phyloP scores from a whole-genome alignment of 768 basidiomycete species.

The Podaxis carcinomalis region DNA sequence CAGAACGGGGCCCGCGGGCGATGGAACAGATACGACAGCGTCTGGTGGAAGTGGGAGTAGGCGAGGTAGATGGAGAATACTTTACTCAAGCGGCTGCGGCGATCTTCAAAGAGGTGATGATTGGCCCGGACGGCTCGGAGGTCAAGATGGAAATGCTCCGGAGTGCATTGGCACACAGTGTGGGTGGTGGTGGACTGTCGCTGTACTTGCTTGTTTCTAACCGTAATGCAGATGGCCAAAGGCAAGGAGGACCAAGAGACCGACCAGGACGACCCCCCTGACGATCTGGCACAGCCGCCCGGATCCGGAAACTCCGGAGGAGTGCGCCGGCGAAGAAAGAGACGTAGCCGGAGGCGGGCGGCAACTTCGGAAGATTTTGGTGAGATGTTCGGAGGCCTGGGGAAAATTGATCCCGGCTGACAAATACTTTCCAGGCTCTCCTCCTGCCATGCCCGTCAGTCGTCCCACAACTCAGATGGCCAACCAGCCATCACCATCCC shows the following conservation, averaged over 20 bases:
- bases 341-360: background rate
- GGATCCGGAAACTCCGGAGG: background rate
- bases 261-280: conserved; percentile 4
- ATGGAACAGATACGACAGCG: conserved; percentile 9
- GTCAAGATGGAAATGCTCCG: conserved; percentile 9
- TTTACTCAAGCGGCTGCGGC: conserved; percentile 6
- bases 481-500: conserved; percentile 54
- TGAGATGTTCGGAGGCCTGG: conserved; percentile 11
- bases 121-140: conserved; percentile 5
- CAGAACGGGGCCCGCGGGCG: conserved; percentile 4
- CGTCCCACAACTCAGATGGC: conserved; percentile 28
- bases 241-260: conserved; percentile 8
- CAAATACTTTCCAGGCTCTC: conserved; percentile 32
- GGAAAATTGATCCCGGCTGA: conserved; percentile 28
- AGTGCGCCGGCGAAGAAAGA: conserved; percentile 5
- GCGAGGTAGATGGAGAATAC: conserved; percentile 1
- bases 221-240: background rate
- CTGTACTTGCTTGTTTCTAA: background rate
- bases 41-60: background rate
- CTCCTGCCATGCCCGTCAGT: conserved; percentile 34
- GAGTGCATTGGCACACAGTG: conserved; percentile 3
- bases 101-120: conserved; percentile 9
- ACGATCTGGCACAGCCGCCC: conserved; percentile 5
- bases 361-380: conserved; percentile 5
- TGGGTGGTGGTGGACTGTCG: background rate